phyloP scores from a whole-genome alignment of 1,284 basidiomycete genomes.

The Apiotrichum siamense region DNA sequence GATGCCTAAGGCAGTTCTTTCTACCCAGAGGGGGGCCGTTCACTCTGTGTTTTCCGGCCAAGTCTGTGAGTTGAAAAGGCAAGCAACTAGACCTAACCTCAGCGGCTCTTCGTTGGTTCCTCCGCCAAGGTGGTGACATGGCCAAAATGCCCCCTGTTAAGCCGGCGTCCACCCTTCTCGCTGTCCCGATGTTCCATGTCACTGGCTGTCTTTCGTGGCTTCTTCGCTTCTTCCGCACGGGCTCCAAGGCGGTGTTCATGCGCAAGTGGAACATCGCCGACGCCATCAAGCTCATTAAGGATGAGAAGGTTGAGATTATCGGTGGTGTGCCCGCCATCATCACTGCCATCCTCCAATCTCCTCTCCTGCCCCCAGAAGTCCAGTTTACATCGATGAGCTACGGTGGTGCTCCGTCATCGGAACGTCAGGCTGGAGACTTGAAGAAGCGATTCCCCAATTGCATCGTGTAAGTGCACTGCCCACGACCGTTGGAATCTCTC shows the following conservation, averaged over 20 bases:
- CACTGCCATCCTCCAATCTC: slow-evolving; percentile 18
- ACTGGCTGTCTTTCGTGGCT: slow-evolving; percentile 40
- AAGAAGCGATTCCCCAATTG: slow-evolving; percentile 29
- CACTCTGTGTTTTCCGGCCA: slow-evolving; percentile 9
- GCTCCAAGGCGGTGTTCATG: slow-evolving; percentile 35
- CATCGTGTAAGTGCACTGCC: slow-evolving; percentile 4
- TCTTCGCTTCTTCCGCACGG: slow-evolving; percentile 29
- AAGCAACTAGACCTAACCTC: neutral
- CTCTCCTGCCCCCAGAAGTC: slow-evolving; percentile 4
- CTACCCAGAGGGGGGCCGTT: slow-evolving; percentile 24
- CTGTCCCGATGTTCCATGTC: slow-evolving; percentile 43
- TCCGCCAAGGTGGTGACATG: slow-evolving; percentile 5
- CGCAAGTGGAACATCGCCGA: slow-evolving; percentile 30
- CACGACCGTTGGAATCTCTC: neutral
- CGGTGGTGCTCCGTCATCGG: slow-evolving; percentile 41
- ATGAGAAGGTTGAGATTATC: slow-evolving; percentile 29
- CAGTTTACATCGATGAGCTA: slow-evolving; percentile 35
- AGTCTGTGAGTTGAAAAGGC: neutral
- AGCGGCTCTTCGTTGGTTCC: neutral
- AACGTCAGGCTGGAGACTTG: slow-evolving; percentile 29
- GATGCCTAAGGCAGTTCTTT: slow-evolving; percentile 37
- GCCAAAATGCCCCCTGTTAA: neutral
- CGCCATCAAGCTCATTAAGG: slow-evolving; percentile 28
- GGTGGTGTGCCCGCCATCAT: slow-evolving; percentile 42
- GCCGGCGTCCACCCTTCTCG: slow-evolving; percentile 17